Evolutionary conservation across 1,139 yeast genomes (phyloP).

Genomic region (Protomyces pachydermus): DNA sequence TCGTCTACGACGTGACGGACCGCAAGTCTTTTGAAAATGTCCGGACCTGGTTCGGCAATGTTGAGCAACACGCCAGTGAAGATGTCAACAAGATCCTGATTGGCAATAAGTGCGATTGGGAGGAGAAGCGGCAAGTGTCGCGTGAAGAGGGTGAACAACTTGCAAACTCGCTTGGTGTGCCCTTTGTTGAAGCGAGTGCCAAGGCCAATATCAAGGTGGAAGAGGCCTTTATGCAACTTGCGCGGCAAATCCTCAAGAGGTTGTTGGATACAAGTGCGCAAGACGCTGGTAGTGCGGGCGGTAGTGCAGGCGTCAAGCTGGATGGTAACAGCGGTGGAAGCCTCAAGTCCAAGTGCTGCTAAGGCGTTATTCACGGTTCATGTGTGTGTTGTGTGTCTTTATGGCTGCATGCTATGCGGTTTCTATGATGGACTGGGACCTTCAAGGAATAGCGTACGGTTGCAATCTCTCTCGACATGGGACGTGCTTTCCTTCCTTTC

Average conservation of each 20-base stretch:
- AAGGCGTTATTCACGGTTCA: neutral
- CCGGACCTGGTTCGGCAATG: conserved; percentile 91
- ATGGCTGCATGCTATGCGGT: neutral
- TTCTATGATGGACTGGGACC: neutral
- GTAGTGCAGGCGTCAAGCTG: conserved; percentile 15
- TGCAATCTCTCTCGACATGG: neutral
- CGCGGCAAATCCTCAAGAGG: conserved; percentile 44
- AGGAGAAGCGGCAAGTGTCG: conserved; percentile 64
- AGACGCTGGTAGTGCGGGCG: neutral
- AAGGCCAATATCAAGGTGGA: conserved; percentile 90
- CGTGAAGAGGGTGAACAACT: conserved; percentile 84
- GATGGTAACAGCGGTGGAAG: conserved; percentile 3
- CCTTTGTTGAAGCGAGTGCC: conserved; percentile 93
- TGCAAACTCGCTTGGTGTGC: conserved; percentile 82
- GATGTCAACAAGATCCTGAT: conserved; percentile 91
- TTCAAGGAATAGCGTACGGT: neutral
- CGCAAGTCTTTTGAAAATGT: conserved; percentile 81
- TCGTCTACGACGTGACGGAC: conserved; percentile 94
- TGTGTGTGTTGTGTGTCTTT: neutral
- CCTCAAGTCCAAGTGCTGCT: conserved; percentile 19
- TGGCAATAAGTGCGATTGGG: conserved; percentile 90
- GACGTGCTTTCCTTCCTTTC: neutral
- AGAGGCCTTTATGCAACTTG: conserved; percentile 82
- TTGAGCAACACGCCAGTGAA: conserved; percentile 91
- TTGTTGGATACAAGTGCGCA: conserved; percentile 19